Evolutionary conservation across 257 asterid species (phyloP).

Genomic region (Lithospermum erythrorhizon): DNA sequence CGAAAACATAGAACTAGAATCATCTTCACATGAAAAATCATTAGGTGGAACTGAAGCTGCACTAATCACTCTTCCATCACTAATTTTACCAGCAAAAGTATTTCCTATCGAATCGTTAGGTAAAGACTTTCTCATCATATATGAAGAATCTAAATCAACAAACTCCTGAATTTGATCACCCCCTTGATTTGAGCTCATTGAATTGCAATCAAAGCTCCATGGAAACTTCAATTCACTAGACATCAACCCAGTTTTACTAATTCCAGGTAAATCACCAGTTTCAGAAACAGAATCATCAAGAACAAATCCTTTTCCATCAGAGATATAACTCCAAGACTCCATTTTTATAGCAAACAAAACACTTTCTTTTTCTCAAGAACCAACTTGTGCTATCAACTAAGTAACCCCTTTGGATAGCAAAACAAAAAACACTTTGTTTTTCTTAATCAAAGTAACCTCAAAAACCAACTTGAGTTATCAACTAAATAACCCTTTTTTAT

Average conservation of each 20-base stretch:
- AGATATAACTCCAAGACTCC: slow-evolving; percentile 26
- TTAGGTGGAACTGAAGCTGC: slow-evolving; percentile 1
- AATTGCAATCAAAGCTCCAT: slow-evolving; percentile 11
- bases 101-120: slow-evolving; percentile 19
- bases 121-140: slow-evolving; percentile 13
- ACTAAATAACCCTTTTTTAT: no score
- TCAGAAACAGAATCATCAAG: slow-evolving; percentile 17
- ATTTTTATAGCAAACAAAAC: slow-evolving; percentile 1
- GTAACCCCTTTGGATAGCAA: no score
- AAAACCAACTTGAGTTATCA: no score
- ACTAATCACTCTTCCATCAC: slow-evolving; percentile 6
- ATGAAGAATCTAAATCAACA: slow-evolving; percentile 17
- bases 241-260: slow-evolving; percentile 15
- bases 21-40: slow-evolving; percentile 18
- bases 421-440: no score
- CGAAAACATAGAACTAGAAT: slow-evolving; percentile 25
- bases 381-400: neutral
- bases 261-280: slow-evolving; percentile 14
- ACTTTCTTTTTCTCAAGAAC: slow-evolving; percentile 2
- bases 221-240: slow-evolving; percentile 20
- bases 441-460: no score
- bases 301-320: slow-evolving; percentile 17
- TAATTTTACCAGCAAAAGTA: slow-evolving; percentile 11
- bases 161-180: slow-evolving; percentile 14
- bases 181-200: slow-evolving; percentile 15